Evolutionary conservation across 1,284 basidiomycete genomes (phyloP).

Genomic region (Megacollybia platyphylla): DNA sequence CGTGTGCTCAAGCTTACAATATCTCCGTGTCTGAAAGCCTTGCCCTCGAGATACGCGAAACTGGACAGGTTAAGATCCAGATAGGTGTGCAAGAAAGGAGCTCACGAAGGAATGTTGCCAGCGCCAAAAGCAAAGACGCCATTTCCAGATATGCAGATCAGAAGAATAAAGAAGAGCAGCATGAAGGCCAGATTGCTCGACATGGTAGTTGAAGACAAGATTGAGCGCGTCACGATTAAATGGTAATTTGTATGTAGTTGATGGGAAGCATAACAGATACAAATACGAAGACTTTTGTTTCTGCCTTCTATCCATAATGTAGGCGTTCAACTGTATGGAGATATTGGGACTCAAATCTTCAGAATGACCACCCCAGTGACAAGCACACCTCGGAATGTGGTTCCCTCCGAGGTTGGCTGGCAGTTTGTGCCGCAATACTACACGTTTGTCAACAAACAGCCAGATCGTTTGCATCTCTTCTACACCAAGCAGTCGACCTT

Average conservation of each 20-base stretch:
- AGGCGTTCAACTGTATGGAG: not conserved
- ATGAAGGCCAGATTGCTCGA: conserved; percentile 21
- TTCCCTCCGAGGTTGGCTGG: conserved; percentile 89
- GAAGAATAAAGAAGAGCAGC: conserved; percentile 29
- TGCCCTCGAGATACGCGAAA: conserved; percentile 65
- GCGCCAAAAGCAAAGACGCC: conserved; percentile 64
- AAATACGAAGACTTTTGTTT: no score
- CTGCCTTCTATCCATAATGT: no score
- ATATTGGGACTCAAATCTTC: conserved; percentile 7
- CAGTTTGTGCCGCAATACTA: conserved; percentile 96
- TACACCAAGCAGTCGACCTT: conserved; percentile 98
- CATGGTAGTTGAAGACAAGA: conserved; percentile 12
- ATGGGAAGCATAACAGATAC: no score
- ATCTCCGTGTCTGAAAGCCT: conserved; percentile 78
- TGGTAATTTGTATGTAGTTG: no score
- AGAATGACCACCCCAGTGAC: conserved; percentile 16
- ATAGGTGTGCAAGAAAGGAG: conserved; percentile 7
- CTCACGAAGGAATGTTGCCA: conserved; percentile 63
- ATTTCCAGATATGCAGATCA: conserved; percentile 42
- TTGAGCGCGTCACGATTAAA: no score
- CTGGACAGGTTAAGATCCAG: conserved; percentile 16
- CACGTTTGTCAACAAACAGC: conserved; percentile 96
- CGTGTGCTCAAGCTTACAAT: conserved; percentile 21
- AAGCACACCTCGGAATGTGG: conserved; percentile 38
- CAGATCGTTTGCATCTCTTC: conserved; percentile 94